Base-by-base conservation (phyloP, 164 flowering plant genomes). In the Piper longum region DNA sequence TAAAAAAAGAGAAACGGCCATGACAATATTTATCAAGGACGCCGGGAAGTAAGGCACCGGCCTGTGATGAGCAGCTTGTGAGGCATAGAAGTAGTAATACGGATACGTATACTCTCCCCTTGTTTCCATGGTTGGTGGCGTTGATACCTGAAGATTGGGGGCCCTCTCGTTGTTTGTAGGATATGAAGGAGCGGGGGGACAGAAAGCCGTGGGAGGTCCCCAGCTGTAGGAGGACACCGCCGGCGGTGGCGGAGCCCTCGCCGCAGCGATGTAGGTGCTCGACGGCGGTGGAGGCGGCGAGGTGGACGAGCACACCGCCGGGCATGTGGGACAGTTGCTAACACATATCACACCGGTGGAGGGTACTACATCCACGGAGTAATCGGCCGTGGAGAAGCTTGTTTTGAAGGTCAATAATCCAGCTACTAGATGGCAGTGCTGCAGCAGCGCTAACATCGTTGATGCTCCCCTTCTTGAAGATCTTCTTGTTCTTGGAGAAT, bases 251-350 rank as follows among this genome's bases (percentile, higher is more conserved):
- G 73, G 62, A 60, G 62, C 41, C 43, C 12, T 66, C 51, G 60
- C 57, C 57, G 61, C 54, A 0, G 61, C 58, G 36, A 51, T 12
- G 2, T 56, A 5, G 16, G 42, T 12, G 45, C 17, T 19, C 26
- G 66, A 40, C 4, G 59, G 17, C 5, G 66, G 57, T 2, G 67
- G 67, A 41, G 65, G 68, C 11, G 85, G 81, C 41, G 88, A 57
- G 52, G 4, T 9, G 14, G 52, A 48, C 12, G 52, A 48, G 54
- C 88, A 83, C 6, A 78, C 76, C 59, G 66, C 71, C 7, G 88
- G 84, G 65, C 88, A 83, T 5, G 80, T 77, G 3, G 66, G 52
- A 61, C 88, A 83, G 1, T 81, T 78, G 51, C 88, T 84, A 48
- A 82, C 77, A 67, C 88, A 84, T 5, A 84, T 67, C 43, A 73